These are phyloP conservation scores for Hypsizygus marmoreus DNA, from an alignment of 768 basidiomycete species.

Conservation along the genomic window DNA sequence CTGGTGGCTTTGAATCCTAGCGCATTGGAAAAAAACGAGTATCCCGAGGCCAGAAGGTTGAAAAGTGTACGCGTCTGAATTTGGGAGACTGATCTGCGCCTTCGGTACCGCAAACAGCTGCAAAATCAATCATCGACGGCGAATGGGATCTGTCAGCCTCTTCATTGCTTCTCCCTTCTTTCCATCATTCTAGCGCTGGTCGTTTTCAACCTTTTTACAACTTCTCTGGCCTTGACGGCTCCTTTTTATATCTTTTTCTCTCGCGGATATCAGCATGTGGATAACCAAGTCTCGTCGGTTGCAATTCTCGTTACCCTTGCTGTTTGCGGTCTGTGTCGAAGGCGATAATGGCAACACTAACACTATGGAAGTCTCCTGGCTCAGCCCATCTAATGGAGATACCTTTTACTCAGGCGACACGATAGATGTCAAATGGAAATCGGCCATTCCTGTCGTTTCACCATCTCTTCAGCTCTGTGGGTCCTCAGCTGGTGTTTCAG, in stretches of 20 bases:
- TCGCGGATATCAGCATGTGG: background rate
- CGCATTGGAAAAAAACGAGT: too few species aligned
- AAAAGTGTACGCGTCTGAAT: too few species aligned
- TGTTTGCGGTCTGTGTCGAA: background rate
- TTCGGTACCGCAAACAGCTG: too few species aligned
- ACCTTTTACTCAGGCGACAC: constrained; percentile 18
- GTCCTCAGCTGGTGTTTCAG: constrained; percentile 1
- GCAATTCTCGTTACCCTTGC: background rate
- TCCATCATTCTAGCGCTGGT: constrained; percentile 16
- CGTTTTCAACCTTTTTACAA: constrained; percentile 8
- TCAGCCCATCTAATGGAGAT: constrained; percentile 12
- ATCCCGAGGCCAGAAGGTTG: too few species aligned
- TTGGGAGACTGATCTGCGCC: too few species aligned
- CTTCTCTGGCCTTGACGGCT: constrained; percentile 9
- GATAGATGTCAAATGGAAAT: constrained; percentile 20
- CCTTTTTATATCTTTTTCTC: background rate
- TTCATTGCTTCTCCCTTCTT: constrained; percentile 13
- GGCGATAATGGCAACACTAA: background rate
- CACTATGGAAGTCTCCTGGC: constrained; percentile 9
- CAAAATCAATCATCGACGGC: too few species aligned
- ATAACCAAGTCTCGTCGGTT: background rate
- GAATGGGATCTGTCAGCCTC: too few species aligned
- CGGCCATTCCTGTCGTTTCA: constrained; percentile 9
- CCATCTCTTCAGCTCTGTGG: constrained; percentile 22
- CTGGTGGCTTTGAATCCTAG: too few species aligned